Conservation (phyloP, 345 rosid genomes). For the Firmiana major region DNA sequence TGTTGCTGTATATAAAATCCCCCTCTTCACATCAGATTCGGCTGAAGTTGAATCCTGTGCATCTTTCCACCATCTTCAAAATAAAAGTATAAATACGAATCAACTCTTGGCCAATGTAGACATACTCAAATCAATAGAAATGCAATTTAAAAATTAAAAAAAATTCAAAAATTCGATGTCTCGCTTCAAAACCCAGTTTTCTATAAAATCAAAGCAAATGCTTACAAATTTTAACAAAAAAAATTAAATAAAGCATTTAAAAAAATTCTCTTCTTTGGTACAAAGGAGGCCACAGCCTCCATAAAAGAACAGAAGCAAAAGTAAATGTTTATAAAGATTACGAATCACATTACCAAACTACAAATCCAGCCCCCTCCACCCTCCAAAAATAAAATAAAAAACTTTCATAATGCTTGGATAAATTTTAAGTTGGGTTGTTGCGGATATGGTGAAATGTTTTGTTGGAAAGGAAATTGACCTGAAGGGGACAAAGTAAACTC, state of each 20-base stretch:
- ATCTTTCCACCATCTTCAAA: slow-evolving; percentile 92
- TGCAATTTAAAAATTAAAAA: background rate
- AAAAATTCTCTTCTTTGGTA: background rate
- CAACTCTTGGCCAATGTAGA: slow-evolving; percentile 16
- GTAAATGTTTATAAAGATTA: background rate
- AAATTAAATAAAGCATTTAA: background rate
- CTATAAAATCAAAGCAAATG: background rate
- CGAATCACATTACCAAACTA: slow-evolving; percentile 1
- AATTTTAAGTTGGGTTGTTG: background rate
- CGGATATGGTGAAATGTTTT: slow-evolving; percentile 6
- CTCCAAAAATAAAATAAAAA: slow-evolving; percentile 9
- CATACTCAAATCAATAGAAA: background rate
- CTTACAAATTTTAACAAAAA: background rate
- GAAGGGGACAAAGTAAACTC: slow-evolving; percentile 85
- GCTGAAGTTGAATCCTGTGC: slow-evolving; percentile 47
- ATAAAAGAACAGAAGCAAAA: background rate
- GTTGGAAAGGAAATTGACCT: slow-evolving; percentile 38
- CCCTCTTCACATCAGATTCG: slow-evolving; percentile 54
- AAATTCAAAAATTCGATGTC: background rate
- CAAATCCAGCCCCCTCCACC: background rate
- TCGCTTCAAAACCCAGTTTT: background rate
- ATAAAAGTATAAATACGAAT: background rate
- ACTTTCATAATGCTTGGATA: slow-evolving; percentile 6
- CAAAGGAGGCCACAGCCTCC: background rate
- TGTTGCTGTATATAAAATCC: slow-evolving; percentile 63